Evolutionary conservation across 148 eudicot genomes (phyloP).

Genomic region (Vaccinium myrtillus): DNA sequence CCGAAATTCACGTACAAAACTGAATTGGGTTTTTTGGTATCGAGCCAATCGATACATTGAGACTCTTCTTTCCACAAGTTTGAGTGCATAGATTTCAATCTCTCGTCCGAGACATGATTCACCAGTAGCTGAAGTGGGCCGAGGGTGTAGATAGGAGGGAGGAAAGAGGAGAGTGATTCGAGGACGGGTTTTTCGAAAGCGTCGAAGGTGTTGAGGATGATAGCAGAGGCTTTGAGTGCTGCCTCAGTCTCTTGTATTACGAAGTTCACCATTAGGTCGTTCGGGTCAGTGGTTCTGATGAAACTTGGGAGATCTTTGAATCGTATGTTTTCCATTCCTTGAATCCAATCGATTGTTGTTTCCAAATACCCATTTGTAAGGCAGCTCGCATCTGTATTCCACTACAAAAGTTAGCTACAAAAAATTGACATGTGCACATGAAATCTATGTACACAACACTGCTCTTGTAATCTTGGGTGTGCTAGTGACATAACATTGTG

Average conservation of each 20-base stretch:
- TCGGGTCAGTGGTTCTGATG: slow-evolving; percentile 36
- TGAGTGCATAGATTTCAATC: slow-evolving; percentile 33
- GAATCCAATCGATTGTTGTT: slow-evolving; percentile 38
- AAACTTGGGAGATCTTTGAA: slow-evolving; percentile 46
- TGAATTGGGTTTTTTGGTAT: slow-evolving; percentile 32
- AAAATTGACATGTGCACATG: background rate
- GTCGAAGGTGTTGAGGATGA: slow-evolving; percentile 54
- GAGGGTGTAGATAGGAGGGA: slow-evolving; percentile 37
- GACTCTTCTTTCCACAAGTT: slow-evolving; percentile 57
- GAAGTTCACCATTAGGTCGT: slow-evolving; percentile 20
- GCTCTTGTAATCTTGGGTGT: no score
- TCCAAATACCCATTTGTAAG: slow-evolving; percentile 54
- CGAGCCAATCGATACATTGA: slow-evolving; percentile 50
- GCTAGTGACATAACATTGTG: no score
- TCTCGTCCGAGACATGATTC: slow-evolving; percentile 23
- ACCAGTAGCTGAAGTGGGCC: slow-evolving; percentile 42
- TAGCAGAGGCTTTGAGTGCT: slow-evolving; percentile 31
- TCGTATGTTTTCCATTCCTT: slow-evolving; percentile 31
- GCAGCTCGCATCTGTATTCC: slow-evolving; percentile 33
- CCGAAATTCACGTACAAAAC: slow-evolving; percentile 59
- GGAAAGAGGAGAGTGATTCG: slow-evolving; percentile 22
- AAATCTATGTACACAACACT: no score
- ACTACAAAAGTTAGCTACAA: background rate
- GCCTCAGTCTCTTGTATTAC: slow-evolving; percentile 16
- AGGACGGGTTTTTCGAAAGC: slow-evolving; percentile 42